Percentiles rank a stretch among this genome's conserved stretches.
Conservation (phyloP, 345 rosid genomes). For the Acer yangbiense region DNA sequence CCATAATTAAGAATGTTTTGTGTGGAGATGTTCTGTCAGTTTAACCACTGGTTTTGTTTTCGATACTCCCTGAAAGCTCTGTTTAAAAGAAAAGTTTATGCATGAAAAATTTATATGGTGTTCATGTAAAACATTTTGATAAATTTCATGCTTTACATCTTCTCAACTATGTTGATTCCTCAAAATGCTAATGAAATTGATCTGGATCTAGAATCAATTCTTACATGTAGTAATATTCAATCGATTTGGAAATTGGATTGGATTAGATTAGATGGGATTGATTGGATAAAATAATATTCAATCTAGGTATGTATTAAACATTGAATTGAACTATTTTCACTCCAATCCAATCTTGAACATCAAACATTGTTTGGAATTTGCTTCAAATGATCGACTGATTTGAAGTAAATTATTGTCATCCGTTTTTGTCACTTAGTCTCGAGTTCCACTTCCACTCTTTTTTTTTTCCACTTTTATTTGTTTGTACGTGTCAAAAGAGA, state of each 20-base stretch:
- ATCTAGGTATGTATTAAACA: background rate
- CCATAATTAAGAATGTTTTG: background rate
- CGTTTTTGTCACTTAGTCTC: no score
- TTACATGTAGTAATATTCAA: no score
- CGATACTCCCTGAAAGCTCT: no score
- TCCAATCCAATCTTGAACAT: background rate
- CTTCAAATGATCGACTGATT: background rate
- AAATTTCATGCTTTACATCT: background rate
- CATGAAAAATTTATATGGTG: background rate
- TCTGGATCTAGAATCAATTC: no score
- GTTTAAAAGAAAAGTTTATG: background rate
- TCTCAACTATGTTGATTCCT: background rate
- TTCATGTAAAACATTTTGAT: background rate
- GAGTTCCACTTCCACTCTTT: no score
- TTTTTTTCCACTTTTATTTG: no score
- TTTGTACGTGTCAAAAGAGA: no score
- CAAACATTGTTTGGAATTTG: no score
- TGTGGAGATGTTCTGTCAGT: background rate
- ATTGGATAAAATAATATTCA: background rate
- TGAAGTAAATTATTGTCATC: no score
- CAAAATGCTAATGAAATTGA: background rate
- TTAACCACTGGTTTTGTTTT: background rate
- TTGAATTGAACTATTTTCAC: background rate
- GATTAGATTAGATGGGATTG: background rate
- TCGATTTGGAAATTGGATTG: background rate